Evolutionary conservation across 2,329 filamentous ascomycete species (phyloP).

Genomic region (Ophiosphaerella herpotricha): DNA sequence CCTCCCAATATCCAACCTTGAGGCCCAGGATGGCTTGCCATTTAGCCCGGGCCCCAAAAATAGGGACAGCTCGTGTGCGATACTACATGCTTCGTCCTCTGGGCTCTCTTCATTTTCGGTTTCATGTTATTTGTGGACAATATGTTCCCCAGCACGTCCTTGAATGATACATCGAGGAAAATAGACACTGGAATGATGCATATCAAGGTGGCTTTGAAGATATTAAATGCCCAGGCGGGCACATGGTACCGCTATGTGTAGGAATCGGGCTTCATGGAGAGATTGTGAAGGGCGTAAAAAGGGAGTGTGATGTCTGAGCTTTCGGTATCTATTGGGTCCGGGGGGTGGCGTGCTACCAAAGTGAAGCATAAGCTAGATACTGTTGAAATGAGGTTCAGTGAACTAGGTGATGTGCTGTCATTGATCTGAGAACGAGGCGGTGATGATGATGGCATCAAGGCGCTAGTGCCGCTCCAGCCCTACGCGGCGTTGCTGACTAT

Average conservation of each 20-base stretch:
- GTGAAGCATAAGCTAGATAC: too few species aligned
- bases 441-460: too few species aligned
- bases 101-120: not conserved
- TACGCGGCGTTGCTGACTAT: constrained; percentile 4
- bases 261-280: not conserved
- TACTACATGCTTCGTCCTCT: not conserved
- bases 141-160: not conserved
- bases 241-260: not conserved
- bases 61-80: not conserved
- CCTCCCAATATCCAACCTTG: not conserved
- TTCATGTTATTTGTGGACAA: not conserved
- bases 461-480: not conserved
- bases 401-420: too few species aligned
- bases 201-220: not conserved
- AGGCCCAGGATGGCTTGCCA: not conserved
- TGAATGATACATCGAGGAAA: not conserved
- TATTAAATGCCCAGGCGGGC: not conserved
- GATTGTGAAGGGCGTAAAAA: not conserved
- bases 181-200: not conserved
- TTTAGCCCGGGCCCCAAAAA: not conserved
- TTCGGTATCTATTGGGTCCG: too few species aligned
- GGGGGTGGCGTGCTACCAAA: too few species aligned
- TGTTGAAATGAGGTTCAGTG: too few species aligned
- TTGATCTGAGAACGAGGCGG: too few species aligned
- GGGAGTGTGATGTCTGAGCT: too few species aligned